Evolutionary conservation across 2,329 filamentous ascomycete genomes (phyloP), one percentile per base, ranked within the genome.

Genomic region (Clarireedia hainanense): DNA sequence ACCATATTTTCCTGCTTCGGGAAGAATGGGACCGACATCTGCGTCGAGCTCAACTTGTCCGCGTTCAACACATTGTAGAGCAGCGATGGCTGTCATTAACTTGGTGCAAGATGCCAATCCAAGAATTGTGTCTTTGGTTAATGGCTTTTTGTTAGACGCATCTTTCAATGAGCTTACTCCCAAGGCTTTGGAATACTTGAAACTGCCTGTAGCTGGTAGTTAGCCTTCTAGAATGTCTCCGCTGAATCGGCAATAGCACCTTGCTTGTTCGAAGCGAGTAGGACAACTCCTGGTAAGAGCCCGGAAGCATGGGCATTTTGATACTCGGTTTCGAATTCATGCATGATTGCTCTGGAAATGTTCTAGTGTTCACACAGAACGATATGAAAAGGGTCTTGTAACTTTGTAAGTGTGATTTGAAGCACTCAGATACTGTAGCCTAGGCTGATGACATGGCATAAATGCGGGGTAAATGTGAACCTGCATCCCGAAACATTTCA

Each of bases 101-200:
- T 83, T 83, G 14, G 80, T 80, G 63, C 77, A 80, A 0, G 78
- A 80, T 0, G 79, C 80, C 3, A 83, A 71, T 76, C 76, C 81
- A 63, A 84, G 87, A 0, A 81, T 71, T 5, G 73, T 81, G 42
- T 88, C 81, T 0, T 81, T 68, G 0, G 76, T 76, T 77, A 87
- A 81, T 3, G 76, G 72, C 49, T 81, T 75, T 4, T 27, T 30
- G n/a, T 79, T 80, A 59, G 76, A 78, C 0, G 76, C 78, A 0
- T 79, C 78, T 6, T 83, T 74, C 74, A 77, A 60, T n/a, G 68
- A 67, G 1, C 65, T 65, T 5, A 55, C 58, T 2, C 72, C 72
- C 36, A 74, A 71, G 1, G 64, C 52, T 52, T 69, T 68, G 34
- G 61, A 55, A 55, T 74, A 75, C 5, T 47, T 60, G 61, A 72